phyloP scores from a whole-genome alignment of 139 green algal species.

The Nannochloris sp. region DNA sequence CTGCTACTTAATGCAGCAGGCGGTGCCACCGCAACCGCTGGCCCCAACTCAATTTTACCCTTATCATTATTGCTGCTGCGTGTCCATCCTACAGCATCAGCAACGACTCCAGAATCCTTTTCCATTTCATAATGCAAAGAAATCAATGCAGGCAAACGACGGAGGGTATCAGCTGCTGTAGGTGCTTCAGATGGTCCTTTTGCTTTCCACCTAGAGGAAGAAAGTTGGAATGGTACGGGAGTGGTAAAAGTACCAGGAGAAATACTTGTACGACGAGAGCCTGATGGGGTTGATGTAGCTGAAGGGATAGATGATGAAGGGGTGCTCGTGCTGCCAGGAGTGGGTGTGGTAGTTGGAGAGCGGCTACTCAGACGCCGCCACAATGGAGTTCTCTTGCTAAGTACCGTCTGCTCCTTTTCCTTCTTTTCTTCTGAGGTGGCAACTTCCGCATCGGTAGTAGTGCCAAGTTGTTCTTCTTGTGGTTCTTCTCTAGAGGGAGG shows the following conservation, averaged over 20 bases:
- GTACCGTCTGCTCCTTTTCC: too few species aligned
- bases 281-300: too few species aligned
- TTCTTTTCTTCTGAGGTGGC: too few species aligned
- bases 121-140: constrained; percentile 17
- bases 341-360: neutral
- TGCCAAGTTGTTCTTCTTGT: too few species aligned
- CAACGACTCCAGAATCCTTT: constrained; percentile 9
- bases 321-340: neutral
- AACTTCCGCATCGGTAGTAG: too few species aligned
- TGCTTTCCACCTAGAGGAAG: neutral
- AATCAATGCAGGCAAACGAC: constrained; percentile 12
- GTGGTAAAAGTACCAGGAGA: neutral
- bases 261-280: too few species aligned
- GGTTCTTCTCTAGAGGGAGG: too few species aligned
- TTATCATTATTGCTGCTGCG: neutral
- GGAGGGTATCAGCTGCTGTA: neutral
- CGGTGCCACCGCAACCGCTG: neutral
- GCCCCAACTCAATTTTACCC: neutral
- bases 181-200: neutral
- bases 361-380: too few species aligned
- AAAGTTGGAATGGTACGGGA: constrained; percentile 2
- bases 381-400: too few species aligned
- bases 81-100: constrained; percentile 15
- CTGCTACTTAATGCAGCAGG: neutral
- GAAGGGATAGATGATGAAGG: too few species aligned